These are phyloP conservation scores for Albifimbria verrucaria DNA, from an alignment of 2,329 filamentous ascomycete species.

Conservation along the genomic window DNA sequence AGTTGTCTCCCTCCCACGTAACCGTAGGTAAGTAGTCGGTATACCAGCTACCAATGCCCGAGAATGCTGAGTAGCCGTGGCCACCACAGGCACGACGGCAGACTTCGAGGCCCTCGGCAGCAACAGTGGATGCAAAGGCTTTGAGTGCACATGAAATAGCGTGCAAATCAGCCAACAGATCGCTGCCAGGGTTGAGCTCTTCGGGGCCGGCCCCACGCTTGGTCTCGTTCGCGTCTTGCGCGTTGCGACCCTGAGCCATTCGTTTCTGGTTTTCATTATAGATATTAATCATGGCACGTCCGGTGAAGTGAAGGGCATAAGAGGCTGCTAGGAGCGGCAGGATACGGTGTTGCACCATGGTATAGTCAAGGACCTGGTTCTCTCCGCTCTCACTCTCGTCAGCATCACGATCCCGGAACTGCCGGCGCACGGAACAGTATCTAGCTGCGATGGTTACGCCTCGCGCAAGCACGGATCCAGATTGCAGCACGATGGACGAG, in stretches of 20 bases:
- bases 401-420: conserved; percentile 74
- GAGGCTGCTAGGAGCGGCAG: conserved; percentile 70
- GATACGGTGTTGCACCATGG: conserved; percentile 73
- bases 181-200: conserved; percentile 59
- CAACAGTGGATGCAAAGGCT: conserved; percentile 67
- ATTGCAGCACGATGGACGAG: conserved; percentile 69
- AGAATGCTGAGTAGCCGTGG: conserved; percentile 72
- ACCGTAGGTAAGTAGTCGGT: conserved; percentile 68
- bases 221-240: conserved; percentile 32
- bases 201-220: conserved; percentile 63
- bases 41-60: conserved; percentile 73
- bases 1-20: conserved; percentile 78
- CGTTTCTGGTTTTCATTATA: conserved; percentile 71
- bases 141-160: conserved; percentile 75
- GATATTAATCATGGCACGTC: conserved; percentile 70
- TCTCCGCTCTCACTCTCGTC: conserved; percentile 55
- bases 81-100: conserved; percentile 75
- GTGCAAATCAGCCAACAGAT: conserved; percentile 70
- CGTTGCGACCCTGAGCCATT: conserved; percentile 46
- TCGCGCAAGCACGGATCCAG: conserved; percentile 67
- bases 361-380: conserved; percentile 76
- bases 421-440: conserved; percentile 70
- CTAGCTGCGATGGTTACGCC: conserved; percentile 76
- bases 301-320: conserved; percentile 77
- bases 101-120: conserved; percentile 71